A percentile compares a stretch with the other conserved stretches of the same genome.
These are phyloP conservation scores for Cercospora nicotianae DNA, from an alignment of 2,329 filamentous ascomycete species.

Conservation along the genomic window DNA sequence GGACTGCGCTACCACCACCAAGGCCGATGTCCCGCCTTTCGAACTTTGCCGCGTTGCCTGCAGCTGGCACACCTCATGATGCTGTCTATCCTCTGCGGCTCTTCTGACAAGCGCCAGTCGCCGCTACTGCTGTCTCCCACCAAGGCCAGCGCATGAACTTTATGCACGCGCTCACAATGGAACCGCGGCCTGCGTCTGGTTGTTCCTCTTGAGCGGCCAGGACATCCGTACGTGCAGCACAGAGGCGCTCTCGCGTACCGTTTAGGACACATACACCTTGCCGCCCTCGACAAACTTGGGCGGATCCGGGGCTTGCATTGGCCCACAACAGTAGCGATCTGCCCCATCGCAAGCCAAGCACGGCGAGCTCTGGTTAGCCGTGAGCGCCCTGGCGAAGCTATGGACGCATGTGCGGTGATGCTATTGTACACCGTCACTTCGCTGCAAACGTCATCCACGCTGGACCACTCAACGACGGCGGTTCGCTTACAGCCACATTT, in stretches of 20 bases:
- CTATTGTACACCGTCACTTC: background rate
- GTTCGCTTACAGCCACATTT: background rate
- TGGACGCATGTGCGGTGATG: background rate
- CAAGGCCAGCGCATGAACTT: conserved; percentile 5
- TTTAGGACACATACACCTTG: background rate
- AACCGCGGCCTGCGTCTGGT: background rate
- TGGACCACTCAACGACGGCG: background rate
- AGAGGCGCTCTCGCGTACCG: background rate
- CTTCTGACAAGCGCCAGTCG: background rate
- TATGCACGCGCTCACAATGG: background rate
- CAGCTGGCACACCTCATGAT: background rate
- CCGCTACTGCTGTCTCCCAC: background rate
- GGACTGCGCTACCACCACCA: background rate
- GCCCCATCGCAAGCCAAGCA: background rate
- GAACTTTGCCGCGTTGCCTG: background rate
- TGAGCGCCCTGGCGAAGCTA: background rate
- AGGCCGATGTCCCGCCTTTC: background rate
- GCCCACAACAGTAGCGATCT: background rate
- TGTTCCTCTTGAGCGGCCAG: background rate
- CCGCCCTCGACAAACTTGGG: background rate
- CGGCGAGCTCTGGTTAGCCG: background rate
- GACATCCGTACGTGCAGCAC: background rate
- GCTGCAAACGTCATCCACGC: background rate
- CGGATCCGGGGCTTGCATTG: background rate
- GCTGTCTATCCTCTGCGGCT: background rate